phyloP scores from a whole-genome alignment of 371 early-diverging fungal genomes.

The Apophysomyces trapeziformis region DNA sequence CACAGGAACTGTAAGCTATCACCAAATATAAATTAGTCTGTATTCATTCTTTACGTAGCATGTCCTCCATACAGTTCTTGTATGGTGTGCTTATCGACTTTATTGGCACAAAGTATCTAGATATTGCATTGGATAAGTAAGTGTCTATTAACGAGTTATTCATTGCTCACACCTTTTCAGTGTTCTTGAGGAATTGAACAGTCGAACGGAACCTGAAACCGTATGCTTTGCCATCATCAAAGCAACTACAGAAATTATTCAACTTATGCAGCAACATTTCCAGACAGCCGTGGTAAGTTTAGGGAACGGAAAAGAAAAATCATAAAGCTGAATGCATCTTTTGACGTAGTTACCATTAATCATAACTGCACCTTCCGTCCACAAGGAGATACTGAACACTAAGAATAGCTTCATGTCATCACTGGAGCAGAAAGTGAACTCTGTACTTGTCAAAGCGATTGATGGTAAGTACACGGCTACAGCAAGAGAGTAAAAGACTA shows the following conservation, averaged over 20 bases:
- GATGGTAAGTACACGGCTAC: conserved; percentile 45
- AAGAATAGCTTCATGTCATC: conserved; percentile 88
- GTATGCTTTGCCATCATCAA: conserved; percentile 71
- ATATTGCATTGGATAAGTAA: conserved; percentile 83
- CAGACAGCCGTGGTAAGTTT: conserved; percentile 76
- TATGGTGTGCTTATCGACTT: conserved; percentile 77
- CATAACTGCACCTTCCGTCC: conserved; percentile 74
- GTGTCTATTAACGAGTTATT: conserved; percentile 16
- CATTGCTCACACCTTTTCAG: conserved; percentile 35
- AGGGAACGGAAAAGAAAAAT: not conserved
- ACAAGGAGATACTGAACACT: conserved; percentile 79
- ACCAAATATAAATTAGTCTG: not conserved
- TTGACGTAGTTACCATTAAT: conserved; percentile 72
- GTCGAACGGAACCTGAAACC: conserved; percentile 75
- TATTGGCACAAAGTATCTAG: conserved; percentile 80
- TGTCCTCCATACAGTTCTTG: conserved; percentile 49
- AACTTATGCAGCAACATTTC: conserved; percentile 90
- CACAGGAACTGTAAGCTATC: conserved; percentile 64
- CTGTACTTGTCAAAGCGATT: conserved; percentile 77
- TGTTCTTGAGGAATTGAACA: conserved; percentile 76
- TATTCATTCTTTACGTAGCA: conserved; percentile 6
- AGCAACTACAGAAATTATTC: conserved; percentile 73
- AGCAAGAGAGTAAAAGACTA: not conserved
- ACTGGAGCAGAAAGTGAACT: conserved; percentile 80
- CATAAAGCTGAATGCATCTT: not conserved